Evolutionary conservation across 2,329 filamentous ascomycete genomes (phyloP), one percentile per base, ranked within the genome.

Genomic region (Tolypocladium cylindrosporum): DNA sequence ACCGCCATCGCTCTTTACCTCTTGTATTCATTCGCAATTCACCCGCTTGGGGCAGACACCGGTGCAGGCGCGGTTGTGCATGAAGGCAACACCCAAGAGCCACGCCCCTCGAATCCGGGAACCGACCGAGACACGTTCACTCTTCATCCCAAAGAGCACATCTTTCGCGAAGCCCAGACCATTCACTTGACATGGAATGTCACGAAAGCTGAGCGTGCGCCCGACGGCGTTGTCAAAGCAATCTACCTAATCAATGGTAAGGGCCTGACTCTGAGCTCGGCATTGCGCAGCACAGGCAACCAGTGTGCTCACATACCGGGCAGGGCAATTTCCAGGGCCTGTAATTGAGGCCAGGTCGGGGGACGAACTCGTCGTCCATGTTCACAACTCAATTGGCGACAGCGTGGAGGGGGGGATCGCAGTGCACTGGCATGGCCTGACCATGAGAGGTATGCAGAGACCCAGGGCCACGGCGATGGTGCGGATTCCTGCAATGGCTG

Each of bases 401-500:
- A 7, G 42, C 11, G 43, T 36, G 9, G 53, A 60, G 16, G 52
- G 37, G 0, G 61, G 61, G 16, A 83, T 86, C 2, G 79, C 79
- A 53, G 74, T 89, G 16, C 87, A 90, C 65, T 90, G 85, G 73
- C 87, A 90, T 65, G 87, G 87, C 21, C 75, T 89, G 61, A 83
- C 81, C 63, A 85, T 88, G 70, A 81, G 80, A 61, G 81, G 81
- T 41, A 56, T 11, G 57, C 27, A 9, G 21, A 8, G 48, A 36
- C 19, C 39, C 21, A 24, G 14, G 82, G 82, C 16, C 13, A 7
- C 16, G 31, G 19, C 6, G 19, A n/a, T 51, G 14, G 11, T 9
- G 8, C 14, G 1, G 13, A 48, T 9, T 43, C 39, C 39, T 14
- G 11, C 13, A 7, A 16, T 34, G n/a, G 16, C 54, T 43, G 21